These are phyloP conservation scores for Coprinellus aureogranulatus DNA, from an alignment of 768 basidiomycete species.

Conservation along the genomic window DNA sequence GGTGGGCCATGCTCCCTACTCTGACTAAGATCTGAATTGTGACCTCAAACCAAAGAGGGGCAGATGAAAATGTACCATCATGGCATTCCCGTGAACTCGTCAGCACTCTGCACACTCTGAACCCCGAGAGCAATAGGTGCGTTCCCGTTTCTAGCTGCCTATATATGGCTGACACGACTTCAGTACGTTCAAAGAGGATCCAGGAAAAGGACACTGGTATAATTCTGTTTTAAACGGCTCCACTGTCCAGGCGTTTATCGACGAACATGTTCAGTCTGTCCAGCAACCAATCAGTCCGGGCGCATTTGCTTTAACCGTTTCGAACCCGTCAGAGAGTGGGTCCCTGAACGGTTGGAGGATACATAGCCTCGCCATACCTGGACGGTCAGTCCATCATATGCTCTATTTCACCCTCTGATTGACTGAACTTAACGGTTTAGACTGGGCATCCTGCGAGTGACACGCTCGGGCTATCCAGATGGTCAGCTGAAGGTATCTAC, in stretches of 20 bases:
- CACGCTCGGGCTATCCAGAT: background rate
- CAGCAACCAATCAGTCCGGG: background rate
- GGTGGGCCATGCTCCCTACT: slow-evolving; percentile 40
- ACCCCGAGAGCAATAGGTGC: slow-evolving; percentile 50
- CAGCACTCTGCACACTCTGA: slow-evolving; percentile 56
- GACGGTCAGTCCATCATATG: slow-evolving; percentile 47
- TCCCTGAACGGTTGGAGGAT: slow-evolving; percentile 71
- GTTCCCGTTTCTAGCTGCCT: too few species aligned
- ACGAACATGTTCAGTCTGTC: slow-evolving; percentile 21
- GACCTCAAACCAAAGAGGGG: too few species aligned
- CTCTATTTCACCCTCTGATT: background rate
- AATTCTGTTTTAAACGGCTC: slow-evolving; percentile 52
- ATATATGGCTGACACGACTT: too few species aligned
- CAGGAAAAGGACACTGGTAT: slow-evolving; percentile 71
- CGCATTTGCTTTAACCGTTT: slow-evolving; percentile 71
- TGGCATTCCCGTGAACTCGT: slow-evolving; percentile 78
- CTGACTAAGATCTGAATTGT: too few species aligned
- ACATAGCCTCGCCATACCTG: slow-evolving; percentile 56
- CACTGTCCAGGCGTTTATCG: slow-evolving; percentile 56
- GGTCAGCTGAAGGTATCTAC: slow-evolving; percentile 4
- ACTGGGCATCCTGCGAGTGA: background rate
- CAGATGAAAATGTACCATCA: slow-evolving; percentile 83
- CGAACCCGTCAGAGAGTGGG: slow-evolving; percentile 66
- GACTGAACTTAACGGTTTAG: background rate
- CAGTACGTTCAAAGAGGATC: slow-evolving; percentile 52